Evolutionary conservation across 2,329 filamentous ascomycete species (phyloP).

Genomic region (Amauroascus verrucosus): DNA sequence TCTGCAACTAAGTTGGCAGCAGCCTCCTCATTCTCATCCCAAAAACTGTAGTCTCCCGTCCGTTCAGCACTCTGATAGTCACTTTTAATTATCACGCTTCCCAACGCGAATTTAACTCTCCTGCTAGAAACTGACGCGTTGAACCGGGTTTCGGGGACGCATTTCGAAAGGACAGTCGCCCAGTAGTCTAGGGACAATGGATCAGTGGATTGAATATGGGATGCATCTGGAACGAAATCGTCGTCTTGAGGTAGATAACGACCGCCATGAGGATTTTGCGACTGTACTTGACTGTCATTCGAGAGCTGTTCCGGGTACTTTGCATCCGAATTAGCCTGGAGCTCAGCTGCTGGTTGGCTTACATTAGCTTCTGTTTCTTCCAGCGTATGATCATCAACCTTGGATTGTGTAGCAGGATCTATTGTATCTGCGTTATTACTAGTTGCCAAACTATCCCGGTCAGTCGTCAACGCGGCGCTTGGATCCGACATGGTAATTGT

Average conservation of each 20-base stretch:
- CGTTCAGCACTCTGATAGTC: constrained; percentile 24
- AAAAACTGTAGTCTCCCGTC: constrained; percentile 23
- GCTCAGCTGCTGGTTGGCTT: background rate
- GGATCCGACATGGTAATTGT: background rate
- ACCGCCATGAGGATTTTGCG: constrained; percentile 23
- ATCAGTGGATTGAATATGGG: constrained; percentile 26
- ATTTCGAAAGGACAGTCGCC: constrained; percentile 26
- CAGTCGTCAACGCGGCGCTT: background rate
- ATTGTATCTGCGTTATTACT: background rate
- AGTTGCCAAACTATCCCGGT: background rate
- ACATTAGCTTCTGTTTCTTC: background rate
- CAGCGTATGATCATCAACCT: background rate
- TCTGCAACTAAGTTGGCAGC: constrained; percentile 29
- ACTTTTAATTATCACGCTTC: constrained; percentile 30
- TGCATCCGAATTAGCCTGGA: background rate
- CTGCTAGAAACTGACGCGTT: constrained; percentile 24
- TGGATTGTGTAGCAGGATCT: background rate
- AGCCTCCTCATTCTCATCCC: constrained; percentile 31
- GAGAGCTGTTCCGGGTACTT: background rate
- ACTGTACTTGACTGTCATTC: background rate
- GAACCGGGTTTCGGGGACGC: constrained; percentile 23
- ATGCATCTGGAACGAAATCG: constrained; percentile 30
- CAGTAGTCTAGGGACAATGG: constrained; percentile 27
- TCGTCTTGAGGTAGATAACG: constrained; percentile 26
- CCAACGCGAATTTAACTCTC: constrained; percentile 28